Conservation (phyloP, 305 asterid genomes). For the Fraxinus baroniana region DNA sequence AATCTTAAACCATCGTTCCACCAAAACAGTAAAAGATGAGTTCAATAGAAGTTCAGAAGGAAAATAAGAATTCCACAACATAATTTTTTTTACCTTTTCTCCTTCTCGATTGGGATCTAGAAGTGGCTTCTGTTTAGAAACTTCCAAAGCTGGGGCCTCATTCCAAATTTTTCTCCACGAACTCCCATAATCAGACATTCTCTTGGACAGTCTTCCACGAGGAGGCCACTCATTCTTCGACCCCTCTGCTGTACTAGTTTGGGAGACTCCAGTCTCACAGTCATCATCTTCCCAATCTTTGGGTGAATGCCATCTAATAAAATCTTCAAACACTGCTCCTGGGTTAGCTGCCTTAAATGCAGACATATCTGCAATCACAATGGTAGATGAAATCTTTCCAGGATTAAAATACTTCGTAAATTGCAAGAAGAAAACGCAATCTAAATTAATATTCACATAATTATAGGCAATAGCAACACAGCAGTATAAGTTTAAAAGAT, state of each 20-base stretch:
- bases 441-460: neutral
- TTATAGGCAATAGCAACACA: neutral
- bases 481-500: neutral
- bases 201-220: conserved; percentile 77
- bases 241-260: conserved; percentile 23
- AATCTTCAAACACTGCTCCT: conserved; percentile 92
- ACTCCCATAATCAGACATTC: conserved; percentile 91
- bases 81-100: conserved; percentile 63
- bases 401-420: neutral
- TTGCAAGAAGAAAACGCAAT: neutral
- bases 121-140: conserved; percentile 83
- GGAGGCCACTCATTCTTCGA: conserved; percentile 73
- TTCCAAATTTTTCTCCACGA: conserved; percentile 94
- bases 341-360: conserved; percentile 97
- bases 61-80: neutral
- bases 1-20: neutral
- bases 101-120: conserved; percentile 96
- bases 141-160: conserved; percentile 67
- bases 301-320: conserved; percentile 98
- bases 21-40: neutral
- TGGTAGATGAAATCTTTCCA: conserved; percentile 17
- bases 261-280: conserved; percentile 37
- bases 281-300: conserved; percentile 84
- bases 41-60: neutral
- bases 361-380: conserved; percentile 77